These are phyloP conservation scores for Ajuga chamaepitys DNA, from an alignment of 257 asterid genomes.

Conservation along the genomic window DNA sequence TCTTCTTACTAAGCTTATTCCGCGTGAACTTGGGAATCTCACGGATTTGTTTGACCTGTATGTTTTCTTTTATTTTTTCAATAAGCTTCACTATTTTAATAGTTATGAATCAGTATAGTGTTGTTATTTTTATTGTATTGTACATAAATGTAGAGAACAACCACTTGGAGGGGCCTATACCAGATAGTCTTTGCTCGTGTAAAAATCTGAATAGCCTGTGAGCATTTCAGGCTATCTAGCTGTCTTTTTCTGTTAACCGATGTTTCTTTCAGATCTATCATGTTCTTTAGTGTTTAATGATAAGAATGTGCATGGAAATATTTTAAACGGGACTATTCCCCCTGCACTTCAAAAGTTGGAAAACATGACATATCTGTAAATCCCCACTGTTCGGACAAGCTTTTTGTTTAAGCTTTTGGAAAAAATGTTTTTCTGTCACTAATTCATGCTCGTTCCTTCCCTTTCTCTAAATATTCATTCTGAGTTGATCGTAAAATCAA, in stretches of 20 bases:
- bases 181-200: constrained; percentile 79
- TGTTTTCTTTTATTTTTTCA: not conserved
- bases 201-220: constrained; percentile 91
- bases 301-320: constrained; percentile 76
- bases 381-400: not conserved
- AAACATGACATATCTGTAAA: constrained; percentile 88
- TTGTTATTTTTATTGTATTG: not conserved
- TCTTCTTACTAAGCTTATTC: constrained; percentile 64
- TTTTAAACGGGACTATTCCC: constrained; percentile 68
- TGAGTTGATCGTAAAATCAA: not conserved
- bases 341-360: constrained; percentile 60
- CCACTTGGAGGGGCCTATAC: constrained; percentile 60
- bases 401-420: not conserved
- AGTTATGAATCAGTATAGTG: not conserved
- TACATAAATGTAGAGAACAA: constrained; percentile 83
- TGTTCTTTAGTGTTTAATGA: not conserved
- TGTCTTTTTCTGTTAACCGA: not conserved
- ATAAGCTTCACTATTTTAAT: not conserved
- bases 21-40: constrained; percentile 81
- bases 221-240: constrained; percentile 18
- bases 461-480: not conserved
- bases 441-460: not conserved
- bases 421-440: not conserved
- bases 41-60: constrained; percentile 86
- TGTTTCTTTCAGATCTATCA: not conserved